Evolutionary conservation across 495 filamentous ascomycete genomes (phyloP).

Genomic region (Neurospora sp.): DNA sequence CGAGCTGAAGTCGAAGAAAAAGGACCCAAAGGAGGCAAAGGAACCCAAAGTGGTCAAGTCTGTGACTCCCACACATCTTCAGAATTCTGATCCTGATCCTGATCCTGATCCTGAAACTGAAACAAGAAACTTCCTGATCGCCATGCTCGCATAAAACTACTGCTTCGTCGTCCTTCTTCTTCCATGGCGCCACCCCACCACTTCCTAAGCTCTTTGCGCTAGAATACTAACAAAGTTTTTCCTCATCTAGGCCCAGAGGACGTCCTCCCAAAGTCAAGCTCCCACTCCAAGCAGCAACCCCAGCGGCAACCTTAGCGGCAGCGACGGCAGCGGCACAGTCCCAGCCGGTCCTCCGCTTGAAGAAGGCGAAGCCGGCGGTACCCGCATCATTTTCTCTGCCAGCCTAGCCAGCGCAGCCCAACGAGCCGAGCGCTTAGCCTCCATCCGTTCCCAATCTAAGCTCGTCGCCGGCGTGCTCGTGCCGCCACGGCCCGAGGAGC

Average conservation of each 20-base stretch:
- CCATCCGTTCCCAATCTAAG: conserved; percentile 38
- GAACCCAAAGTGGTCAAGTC: conserved; percentile 16
- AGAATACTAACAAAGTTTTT: neutral
- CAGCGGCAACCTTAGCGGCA: neutral
- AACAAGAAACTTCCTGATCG: neutral
- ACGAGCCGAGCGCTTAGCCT: conserved; percentile 52
- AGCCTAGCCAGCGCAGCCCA: conserved; percentile 55
- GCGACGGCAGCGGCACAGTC: neutral
- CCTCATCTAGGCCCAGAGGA: neutral
- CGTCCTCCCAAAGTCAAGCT: neutral
- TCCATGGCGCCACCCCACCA: conserved; percentile 14
- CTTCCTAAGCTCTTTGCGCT: neutral
- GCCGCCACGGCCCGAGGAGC: conserved; percentile 75
- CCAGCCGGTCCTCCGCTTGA: neutral
- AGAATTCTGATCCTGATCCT: conserved; percentile 16
- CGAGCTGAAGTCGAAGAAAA: conserved; percentile 1
- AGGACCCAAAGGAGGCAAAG: conserved; percentile 3
- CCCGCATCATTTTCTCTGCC: conserved; percentile 60
- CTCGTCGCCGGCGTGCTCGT: conserved; percentile 70
- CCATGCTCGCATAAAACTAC: conserved; percentile 13
- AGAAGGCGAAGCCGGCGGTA: neutral
- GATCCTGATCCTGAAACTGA: conserved; percentile 6
- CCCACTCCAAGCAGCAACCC: neutral
- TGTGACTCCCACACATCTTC: conserved; percentile 12
- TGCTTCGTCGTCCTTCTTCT: conserved; percentile 9